phyloP scores from a whole-genome alignment of 2,329 filamentous ascomycete genomes.

The Phaeosphaeriaceae sp. region DNA sequence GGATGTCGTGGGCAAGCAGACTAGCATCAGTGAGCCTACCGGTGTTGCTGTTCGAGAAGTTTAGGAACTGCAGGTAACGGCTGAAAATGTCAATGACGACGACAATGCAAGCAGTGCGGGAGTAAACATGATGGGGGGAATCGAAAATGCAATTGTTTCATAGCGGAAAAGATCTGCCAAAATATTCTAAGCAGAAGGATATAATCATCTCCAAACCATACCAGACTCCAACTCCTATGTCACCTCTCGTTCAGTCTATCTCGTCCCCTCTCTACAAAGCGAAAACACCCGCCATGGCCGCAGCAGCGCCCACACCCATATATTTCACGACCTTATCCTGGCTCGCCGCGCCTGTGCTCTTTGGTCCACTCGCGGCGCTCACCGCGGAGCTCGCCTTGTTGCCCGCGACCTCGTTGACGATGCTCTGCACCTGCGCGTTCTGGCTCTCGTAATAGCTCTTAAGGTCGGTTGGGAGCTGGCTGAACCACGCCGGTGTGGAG shows the following conservation, averaged over 20 bases:
- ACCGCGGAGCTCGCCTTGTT: constrained; percentile 8
- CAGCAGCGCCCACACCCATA: constrained; percentile 24
- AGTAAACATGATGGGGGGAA: background rate
- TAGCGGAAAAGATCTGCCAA: background rate
- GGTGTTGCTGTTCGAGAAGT: constrained; percentile 23
- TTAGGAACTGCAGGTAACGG: constrained; percentile 1
- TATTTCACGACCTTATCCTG: constrained; percentile 14
- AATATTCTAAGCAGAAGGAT: background rate
- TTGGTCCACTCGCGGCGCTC: constrained; percentile 6
- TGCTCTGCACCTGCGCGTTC: constrained; percentile 22
- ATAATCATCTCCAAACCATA: background rate
- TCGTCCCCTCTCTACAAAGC: constrained; percentile 18
- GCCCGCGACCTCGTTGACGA: constrained; percentile 22
- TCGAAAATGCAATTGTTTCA: background rate
- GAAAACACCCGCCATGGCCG: constrained; percentile 28
- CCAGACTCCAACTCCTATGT: background rate
- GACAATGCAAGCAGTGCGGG: background rate
- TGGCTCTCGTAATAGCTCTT: constrained; percentile 32
- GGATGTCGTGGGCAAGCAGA: constrained; percentile 23
- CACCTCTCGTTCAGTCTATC: background rate
- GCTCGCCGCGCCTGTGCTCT: constrained; percentile 12
- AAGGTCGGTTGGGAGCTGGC: constrained; percentile 29
- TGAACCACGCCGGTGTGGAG: constrained; percentile 28
- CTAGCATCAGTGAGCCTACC: constrained; percentile 15
- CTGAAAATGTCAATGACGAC: background rate